phyloP scores from a whole-genome alignment of 768 basidiomycete genomes.

The Mycena pura region DNA sequence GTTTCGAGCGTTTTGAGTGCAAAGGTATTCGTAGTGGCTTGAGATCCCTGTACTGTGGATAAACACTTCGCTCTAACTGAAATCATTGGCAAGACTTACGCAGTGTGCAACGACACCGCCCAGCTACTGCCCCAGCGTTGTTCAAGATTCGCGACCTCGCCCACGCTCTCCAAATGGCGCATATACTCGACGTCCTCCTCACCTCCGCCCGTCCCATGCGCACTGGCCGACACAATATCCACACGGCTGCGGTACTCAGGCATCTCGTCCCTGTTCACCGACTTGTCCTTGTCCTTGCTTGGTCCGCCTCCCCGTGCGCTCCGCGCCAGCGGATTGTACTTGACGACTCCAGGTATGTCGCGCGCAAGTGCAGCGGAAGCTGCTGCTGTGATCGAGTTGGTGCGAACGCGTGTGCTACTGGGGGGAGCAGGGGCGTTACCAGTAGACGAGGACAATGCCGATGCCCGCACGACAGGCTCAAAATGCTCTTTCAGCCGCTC shows the following conservation, averaged over 20 bases:
- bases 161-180: constrained; percentile 63
- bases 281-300: constrained; percentile 71
- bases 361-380: constrained; percentile 88
- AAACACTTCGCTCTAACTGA: constrained; percentile 6
- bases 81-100: constrained; percentile 50
- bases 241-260: constrained; percentile 76
- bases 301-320: constrained; percentile 52
- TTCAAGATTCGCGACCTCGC: constrained; percentile 73
- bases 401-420: constrained; percentile 66
- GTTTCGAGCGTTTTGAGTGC: constrained; percentile 93
- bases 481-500: constrained; percentile 97
- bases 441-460: constrained; percentile 73
- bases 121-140: constrained; percentile 86
- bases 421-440: constrained; percentile 48
- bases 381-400: constrained; percentile 86
- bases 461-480: constrained; percentile 89
- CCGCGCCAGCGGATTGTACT: constrained; percentile 70
- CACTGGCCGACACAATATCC: constrained; percentile 63
- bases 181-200: constrained; percentile 77
- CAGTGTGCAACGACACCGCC: constrained; percentile 67
- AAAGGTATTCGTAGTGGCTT: constrained; percentile 91
- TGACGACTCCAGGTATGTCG: constrained; percentile 83
- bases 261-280: constrained; percentile 78
- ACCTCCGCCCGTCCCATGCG: constrained; percentile 62
- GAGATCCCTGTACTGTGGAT: constrained; percentile 62